Evolutionary conservation across 139 green algal genomes (phyloP).

Genomic region (Chlorella sp.): DNA sequence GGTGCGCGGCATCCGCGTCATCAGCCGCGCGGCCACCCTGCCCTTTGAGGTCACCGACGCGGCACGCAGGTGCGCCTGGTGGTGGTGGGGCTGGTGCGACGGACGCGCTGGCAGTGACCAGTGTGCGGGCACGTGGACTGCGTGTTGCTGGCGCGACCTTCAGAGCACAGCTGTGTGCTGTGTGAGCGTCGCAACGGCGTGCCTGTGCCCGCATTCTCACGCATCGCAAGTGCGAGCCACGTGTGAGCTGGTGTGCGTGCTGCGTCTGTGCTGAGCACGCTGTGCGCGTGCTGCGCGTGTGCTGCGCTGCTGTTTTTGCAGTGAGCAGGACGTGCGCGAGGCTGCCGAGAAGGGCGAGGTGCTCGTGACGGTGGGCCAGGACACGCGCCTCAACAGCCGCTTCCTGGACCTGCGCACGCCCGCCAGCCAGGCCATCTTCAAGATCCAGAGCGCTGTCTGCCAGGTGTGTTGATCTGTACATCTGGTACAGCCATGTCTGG

Average conservation of each 20-base stretch:
- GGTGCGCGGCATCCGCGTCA: conserved; percentile 16
- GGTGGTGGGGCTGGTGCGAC: too few relatives aligned
- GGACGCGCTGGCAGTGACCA: too few relatives aligned
- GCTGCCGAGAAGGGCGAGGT: conserved; percentile 63
- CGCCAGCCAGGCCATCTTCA: conserved; percentile 98
- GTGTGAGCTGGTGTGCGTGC: too few relatives aligned
- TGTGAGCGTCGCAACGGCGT: too few relatives aligned
- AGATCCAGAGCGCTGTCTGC: conserved; percentile 80
- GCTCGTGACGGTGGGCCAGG: conserved; percentile 74
- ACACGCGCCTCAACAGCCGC: conserved; percentile 87
- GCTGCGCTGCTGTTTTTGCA: not conserved
- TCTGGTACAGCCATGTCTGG: too few relatives aligned
- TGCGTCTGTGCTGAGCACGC: too few relatives aligned
- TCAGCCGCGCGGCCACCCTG: conserved; percentile 60
- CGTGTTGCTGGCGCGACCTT: too few relatives aligned
- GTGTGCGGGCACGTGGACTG: too few relatives aligned
- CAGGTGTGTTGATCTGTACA: conserved; percentile 59
- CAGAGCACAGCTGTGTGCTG: too few relatives aligned
- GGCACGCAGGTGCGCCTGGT: conserved; percentile 43
- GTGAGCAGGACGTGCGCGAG: conserved; percentile 37
- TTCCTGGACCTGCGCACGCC: conserved; percentile 93
- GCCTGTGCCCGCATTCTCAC: too few relatives aligned
- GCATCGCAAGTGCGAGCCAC: too few relatives aligned
- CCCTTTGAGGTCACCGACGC: conserved; percentile 85
- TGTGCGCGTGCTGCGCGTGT: too few relatives aligned